A percentile compares a stretch with the other conserved stretches of the same genome.
Evolutionary conservation across 176 grass and related monocot genomes (phyloP).

Genomic region (Guadua angustifolia): DNA sequence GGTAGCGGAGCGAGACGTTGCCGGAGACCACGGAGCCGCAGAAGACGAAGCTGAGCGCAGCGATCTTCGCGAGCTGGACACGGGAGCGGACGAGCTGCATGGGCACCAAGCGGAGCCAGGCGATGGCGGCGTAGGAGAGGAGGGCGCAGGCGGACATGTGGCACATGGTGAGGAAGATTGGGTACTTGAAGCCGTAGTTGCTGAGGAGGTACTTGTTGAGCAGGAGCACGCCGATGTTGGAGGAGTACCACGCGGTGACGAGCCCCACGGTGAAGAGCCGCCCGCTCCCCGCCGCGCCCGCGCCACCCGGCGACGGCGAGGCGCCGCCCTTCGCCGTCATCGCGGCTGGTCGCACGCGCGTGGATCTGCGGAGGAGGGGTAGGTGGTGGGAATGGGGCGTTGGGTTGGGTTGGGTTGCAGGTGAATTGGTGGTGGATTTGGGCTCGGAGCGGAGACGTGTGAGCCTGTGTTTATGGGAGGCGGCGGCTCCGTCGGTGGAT

Average conservation of each 20-base stretch:
- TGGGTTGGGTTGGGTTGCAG: conserved; percentile 37
- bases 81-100: conserved; percentile 72
- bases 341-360: conserved; percentile 23
- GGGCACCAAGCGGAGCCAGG: conserved; percentile 77
- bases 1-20: conserved; percentile 75
- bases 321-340: conserved; percentile 67
- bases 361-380: conserved; percentile 55
- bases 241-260: conserved; percentile 86
- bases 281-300: conserved; percentile 36
- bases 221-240: conserved; percentile 97
- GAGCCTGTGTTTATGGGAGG: conserved; percentile 57
- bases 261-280: conserved; percentile 71
- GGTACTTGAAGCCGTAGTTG: conserved; percentile 99
- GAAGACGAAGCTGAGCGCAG: conserved; percentile 81
- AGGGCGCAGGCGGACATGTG: conserved; percentile 94
- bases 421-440: conserved; percentile 51
- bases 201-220: conserved; percentile 98
- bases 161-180: conserved; percentile 99
- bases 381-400: conserved; percentile 20
- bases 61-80: conserved; percentile 71
- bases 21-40: conserved; percentile 80
- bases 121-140: conserved; percentile 85
- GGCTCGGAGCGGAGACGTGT: conserved; percentile 34
- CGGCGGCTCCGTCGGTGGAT: conserved; percentile 35
- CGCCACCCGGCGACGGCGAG: conserved; percentile 51